Base-by-base conservation (phyloP, 208 protist species). In the Trypanosoma grayi region DNA sequence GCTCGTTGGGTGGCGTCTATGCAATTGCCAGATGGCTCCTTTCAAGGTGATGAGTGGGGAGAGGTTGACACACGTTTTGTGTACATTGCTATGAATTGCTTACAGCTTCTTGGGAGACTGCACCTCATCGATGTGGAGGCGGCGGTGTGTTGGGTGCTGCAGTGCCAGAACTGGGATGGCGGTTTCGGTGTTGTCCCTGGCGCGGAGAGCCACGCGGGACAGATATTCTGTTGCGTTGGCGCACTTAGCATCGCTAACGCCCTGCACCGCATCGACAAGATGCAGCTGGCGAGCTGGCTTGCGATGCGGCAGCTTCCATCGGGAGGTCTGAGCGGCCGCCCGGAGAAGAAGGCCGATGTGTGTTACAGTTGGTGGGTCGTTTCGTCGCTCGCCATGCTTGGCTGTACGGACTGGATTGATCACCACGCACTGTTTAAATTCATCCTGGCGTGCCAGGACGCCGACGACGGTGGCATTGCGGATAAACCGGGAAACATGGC, bases 351-450 rank as follows among this genome's bases (percentile, higher is more conserved):
- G 62, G 90, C 98, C 13, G 98, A 99, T 70, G 98, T 99, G 30
- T 99, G 98, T 84, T 99, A 99, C 65, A 99, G 97, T 45, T 99
- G 98, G 98, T 99, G 99, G 98, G 97, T 99, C 4, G 75, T 99
- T 6, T 97, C 98, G 1, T 83, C 98, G 2, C 70, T 99, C 13
- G 70, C 74, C 8, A 96, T 98, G 36, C 75, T 99, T 13, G 85
- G 93, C 0, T 70, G 87, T 2, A 54, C 97, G 3, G 52, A 93
- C 44, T 99, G 97, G 97, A 99, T 99, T 44, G 85, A 99, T 73
- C 66, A 58, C 9, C 70, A 92, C 1, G 76, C 73, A n/a, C 84
- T 99, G 0, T 81, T 87, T 43, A 25, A 24, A 2, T 99, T 98
- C 69, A 99, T 99, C 54, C 55, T 99, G 0, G 69, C 74, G 9